These are phyloP conservation scores for Raphanus sativus DNA, from an alignment of 345 rosid species.

Conservation along the genomic window DNA sequence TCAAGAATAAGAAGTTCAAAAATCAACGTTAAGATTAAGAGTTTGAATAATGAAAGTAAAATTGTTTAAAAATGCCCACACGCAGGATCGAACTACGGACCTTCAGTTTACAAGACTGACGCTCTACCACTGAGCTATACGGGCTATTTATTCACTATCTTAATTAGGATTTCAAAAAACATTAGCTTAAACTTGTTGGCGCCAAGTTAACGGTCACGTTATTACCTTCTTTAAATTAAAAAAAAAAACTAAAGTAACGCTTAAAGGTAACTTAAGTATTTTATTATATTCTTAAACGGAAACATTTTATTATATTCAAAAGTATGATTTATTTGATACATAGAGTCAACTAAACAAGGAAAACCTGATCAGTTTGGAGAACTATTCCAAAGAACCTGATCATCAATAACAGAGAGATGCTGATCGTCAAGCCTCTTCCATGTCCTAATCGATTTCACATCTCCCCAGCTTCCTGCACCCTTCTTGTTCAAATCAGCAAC, in stretches of 20 bases:
- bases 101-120: constrained; percentile 87
- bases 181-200: background rate
- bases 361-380: background rate
- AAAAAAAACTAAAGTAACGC: background rate
- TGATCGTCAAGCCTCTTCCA: constrained; percentile 93
- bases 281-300: background rate
- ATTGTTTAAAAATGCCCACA: constrained; percentile 59
- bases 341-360: background rate
- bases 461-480: constrained; percentile 57
- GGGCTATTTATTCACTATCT: constrained; percentile 30
- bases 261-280: no score
- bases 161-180: background rate
- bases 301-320: background rate
- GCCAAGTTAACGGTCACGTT: background rate
- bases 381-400: background rate
- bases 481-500: constrained; percentile 31
- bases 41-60: background rate
- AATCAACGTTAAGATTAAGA: background rate
- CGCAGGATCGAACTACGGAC: constrained; percentile 83
- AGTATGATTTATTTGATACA: background rate
- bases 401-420: constrained; percentile 55
- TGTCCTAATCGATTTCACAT: constrained; percentile 74
- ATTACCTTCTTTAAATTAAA: background rate
- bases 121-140: constrained; percentile 93
- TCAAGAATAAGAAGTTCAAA: background rate